Conservation (phyloP, 306 rosid species). For the Pterocarpus santalinus region DNA sequence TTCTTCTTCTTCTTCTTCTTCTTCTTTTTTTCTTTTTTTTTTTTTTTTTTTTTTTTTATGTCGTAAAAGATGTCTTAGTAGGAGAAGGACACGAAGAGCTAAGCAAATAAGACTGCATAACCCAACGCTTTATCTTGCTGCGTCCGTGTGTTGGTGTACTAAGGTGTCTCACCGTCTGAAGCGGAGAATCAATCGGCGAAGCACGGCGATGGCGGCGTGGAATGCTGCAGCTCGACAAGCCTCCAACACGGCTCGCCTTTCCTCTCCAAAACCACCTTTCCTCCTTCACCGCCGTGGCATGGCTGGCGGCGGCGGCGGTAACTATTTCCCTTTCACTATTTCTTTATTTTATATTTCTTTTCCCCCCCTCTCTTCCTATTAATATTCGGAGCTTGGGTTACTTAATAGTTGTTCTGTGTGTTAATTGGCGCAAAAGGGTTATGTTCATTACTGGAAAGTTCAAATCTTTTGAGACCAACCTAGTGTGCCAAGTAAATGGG, state of each 20-base stretch:
- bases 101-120: too few relatives aligned
- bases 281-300: conserved; percentile 63
- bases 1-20: too few relatives aligned
- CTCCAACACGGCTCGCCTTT: conserved; percentile 46
- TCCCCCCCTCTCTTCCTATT: too few relatives aligned
- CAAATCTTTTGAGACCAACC: neutral
- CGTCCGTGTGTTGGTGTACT: too few relatives aligned
- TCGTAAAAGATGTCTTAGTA: too few relatives aligned
- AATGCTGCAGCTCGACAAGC: conserved; percentile 54
- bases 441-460: neutral
- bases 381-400: too few relatives aligned
- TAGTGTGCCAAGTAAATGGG: too few relatives aligned
- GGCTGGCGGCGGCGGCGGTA: conserved; percentile 57
- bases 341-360: neutral
- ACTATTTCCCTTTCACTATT: neutral
- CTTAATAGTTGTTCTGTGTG: too few relatives aligned
- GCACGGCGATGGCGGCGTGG: conserved; percentile 72
- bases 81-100: too few relatives aligned
- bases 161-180: neutral
- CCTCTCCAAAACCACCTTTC: conserved; percentile 51
- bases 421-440: conserved; percentile 2
- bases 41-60: too few relatives aligned
- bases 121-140: too few relatives aligned
- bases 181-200: conserved; percentile 31
- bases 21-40: too few relatives aligned